Base-by-base conservation (phyloP, 2,329 filamentous ascomycete species). In the Botrytis medusae region DNA sequence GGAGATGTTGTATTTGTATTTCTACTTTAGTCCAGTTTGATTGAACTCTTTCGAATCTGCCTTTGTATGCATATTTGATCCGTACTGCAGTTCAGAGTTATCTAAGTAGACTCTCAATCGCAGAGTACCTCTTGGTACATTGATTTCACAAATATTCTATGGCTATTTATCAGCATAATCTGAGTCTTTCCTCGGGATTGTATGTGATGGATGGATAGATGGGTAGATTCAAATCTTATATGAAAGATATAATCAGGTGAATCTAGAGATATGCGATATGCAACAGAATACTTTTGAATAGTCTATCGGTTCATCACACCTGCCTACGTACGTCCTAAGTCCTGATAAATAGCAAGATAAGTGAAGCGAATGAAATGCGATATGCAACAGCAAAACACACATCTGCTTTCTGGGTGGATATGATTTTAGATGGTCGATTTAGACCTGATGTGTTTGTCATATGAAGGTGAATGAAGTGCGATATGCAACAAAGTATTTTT, bases 91-190 rank as follows among this genome's bases (percentile, higher is more conserved):
- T 62, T 42, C 4, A 29, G 16, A 29, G 29, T 20, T 10, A 7
- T 2, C n/a, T 62, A 18, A 29, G n/a, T 18, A 18, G 25, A 29
- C 29, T 16, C 25, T 3, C 48, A 3, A 29, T 54, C 5, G 25
- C 25, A 54, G n/a, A 29, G 3, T 18, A 5, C n/a, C 25, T n/a
- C 7, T 54, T 9, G 10, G 6, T 18, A 29, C 4, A n/a, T 14
- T 14, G 3, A 16, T 18, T 16, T 57, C 7, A 6, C n/a, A 29
- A 18, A 57, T 18, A 1, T 32, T 57, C n/a, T 2, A 29, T 9
- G 14, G 6, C 4, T 57, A 18, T 2, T 1, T n/a, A n/a, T n/a
- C 0, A 7, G 0, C 14, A 18, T 29, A 0, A 29, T 3, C n/a
- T 14, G 1, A 16, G 3, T 18, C n/a, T 29, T 29, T 14, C 3